Percentiles rank a stretch among this genome's conserved stretches.
Evolutionary conservation across 176 grass and related monocot species (phyloP).

Genomic region (Carex scoparia): DNA sequence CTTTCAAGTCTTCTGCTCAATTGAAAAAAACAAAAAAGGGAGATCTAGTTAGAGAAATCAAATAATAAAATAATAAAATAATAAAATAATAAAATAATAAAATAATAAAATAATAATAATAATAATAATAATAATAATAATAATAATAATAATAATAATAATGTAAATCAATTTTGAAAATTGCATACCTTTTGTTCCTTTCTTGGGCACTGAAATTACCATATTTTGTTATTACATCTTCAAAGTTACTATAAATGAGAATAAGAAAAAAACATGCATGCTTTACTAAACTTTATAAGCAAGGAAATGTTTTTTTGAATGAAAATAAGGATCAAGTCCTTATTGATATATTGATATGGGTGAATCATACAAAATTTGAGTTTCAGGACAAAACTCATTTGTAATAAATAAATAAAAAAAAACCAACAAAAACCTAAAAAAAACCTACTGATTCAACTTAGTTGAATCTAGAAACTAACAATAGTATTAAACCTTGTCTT

Average conservation of each 20-base stretch:
- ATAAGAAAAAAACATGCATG: background rate
- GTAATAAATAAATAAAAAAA: no score
- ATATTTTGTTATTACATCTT: background rate
- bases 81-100: no score
- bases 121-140: background rate
- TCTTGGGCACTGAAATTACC: background rate
- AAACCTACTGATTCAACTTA: no score
- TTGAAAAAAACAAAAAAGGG: background rate
- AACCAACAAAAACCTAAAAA: no score
- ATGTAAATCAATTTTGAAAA: background rate
- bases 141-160: background rate
- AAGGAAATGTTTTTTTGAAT: no score
- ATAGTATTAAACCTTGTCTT: no score
- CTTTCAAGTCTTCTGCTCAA: conserved; percentile 19
- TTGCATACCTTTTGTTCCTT: conserved; percentile 1
- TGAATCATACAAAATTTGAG: no score
- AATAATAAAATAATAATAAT: background rate
- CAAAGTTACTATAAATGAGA: conserved; percentile 9
- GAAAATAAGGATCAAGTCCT: no score
- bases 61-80: background rate
- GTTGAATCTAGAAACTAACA: no score
- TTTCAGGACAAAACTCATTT: no score
- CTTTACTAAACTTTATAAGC: background rate
- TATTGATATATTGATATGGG: no score
- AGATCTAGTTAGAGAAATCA: background rate